Evolutionary conservation across 176 grass and related monocot species (phyloP).

Genomic region (Pontederia paniculata): DNA sequence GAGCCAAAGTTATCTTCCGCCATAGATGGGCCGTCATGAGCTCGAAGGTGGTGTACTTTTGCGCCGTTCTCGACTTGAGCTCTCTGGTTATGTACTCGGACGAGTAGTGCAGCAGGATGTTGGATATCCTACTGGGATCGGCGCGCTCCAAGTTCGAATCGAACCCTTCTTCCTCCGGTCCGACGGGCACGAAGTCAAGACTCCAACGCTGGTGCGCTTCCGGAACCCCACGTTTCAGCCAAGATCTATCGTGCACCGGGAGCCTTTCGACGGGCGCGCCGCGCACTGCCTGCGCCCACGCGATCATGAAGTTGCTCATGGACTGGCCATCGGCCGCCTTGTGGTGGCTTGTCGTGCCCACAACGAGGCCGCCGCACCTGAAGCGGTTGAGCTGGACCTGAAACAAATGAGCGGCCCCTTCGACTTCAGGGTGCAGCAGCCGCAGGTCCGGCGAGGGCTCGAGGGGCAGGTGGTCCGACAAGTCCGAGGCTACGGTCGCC

Average conservation of each 20-base stretch:
- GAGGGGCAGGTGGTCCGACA: constrained; percentile 33
- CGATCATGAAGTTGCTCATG: constrained; percentile 11
- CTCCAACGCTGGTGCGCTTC: neutral
- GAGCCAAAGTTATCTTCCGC: neutral
- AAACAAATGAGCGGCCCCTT: neutral
- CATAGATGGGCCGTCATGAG: neutral
- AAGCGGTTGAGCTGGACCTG: constrained; percentile 17
- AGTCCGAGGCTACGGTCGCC: constrained; percentile 14
- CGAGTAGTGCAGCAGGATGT: neutral
- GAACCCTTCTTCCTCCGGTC: neutral
- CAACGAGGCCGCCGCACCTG: constrained; percentile 21
- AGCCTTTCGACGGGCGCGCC: neutral
- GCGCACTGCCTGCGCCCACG: constrained; percentile 20
- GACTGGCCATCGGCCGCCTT: constrained; percentile 22
- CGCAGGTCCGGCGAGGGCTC: constrained; percentile 11
- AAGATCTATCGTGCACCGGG: neutral
- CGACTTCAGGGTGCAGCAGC: constrained; percentile 12
- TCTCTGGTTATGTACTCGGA: neutral
- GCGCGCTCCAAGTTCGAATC: neutral
- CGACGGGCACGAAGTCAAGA: constrained; percentile 6
- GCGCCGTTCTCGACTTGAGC: neutral
- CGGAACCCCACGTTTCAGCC: neutral
- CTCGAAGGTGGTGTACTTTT: neutral
- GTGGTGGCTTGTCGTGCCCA: constrained; percentile 20
- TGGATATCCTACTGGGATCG: neutral